Percentiles rank a stretch among this genome's conserved stretches.
These are phyloP conservation scores for Globisporangium viniferum DNA, from an alignment of 352 stramenopile genomes.

Conservation along the genomic window DNA sequence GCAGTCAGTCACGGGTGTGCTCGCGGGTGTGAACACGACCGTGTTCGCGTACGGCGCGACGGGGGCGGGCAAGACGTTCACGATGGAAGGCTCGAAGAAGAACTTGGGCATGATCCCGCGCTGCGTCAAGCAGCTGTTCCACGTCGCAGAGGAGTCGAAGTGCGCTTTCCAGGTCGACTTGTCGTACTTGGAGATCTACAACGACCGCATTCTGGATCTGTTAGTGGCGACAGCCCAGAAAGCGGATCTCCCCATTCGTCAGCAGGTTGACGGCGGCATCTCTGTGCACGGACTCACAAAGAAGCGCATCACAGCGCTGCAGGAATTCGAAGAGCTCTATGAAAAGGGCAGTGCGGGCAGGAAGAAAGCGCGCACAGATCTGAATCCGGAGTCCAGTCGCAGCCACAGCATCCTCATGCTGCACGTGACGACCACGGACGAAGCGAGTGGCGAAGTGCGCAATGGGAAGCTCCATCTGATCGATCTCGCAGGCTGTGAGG, in stretches of 20 bases:
- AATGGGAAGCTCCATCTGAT: conserved; percentile 41
- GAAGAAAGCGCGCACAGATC: conserved; percentile 37
- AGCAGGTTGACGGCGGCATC: conserved; percentile 35
- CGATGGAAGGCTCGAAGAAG: conserved; percentile 55
- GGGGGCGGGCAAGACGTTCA: conserved; percentile 65
- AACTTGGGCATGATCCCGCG: conserved; percentile 50
- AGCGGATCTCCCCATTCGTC: conserved; percentile 30
- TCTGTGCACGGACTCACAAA: conserved; percentile 30
- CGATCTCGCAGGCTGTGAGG: conserved; percentile 38
- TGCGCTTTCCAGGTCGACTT: conserved; percentile 31
- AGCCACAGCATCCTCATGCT: conserved; percentile 85
- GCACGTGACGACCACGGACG: conserved; percentile 22
- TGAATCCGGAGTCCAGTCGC: conserved; percentile 69
- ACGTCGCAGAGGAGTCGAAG: conserved; percentile 23
- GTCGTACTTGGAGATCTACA: conserved; percentile 88
- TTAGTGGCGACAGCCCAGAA: conserved; percentile 31
- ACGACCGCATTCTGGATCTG: conserved; percentile 84
- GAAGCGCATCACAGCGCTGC: conserved; percentile 24
- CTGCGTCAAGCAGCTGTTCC: conserved; percentile 43
- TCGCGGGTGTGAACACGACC: conserved; percentile 45
- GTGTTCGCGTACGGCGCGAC: conserved; percentile 62
- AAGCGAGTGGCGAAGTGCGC: conserved; percentile 9
- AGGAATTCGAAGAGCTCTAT: conserved; percentile 36
- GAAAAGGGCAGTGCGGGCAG: conserved; percentile 22
- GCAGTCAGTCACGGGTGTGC: conserved; percentile 27